Evolutionary conservation across 352 stramenopile species (phyloP).

Genomic region (Phytophthora europaea): DNA sequence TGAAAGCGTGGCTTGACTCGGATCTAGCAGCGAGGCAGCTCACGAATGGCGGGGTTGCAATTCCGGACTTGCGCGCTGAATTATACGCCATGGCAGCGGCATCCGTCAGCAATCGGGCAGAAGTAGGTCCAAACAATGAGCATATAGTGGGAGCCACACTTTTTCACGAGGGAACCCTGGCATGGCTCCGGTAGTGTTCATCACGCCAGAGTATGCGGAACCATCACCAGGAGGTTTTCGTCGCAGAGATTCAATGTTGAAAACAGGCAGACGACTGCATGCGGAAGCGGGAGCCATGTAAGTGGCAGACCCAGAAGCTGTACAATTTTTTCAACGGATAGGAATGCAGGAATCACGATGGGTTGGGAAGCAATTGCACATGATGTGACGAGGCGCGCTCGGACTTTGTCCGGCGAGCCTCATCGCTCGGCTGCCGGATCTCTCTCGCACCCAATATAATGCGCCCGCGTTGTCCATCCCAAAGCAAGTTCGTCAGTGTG

Average conservation of each 20-base stretch:
- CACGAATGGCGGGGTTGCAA: not conserved
- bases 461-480: no score
- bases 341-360: not conserved
- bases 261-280: not conserved
- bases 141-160: not conserved
- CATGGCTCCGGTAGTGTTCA: not conserved
- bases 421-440: no score
- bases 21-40: not conserved
- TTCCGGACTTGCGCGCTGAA: conserved; percentile 1
- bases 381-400: no score
- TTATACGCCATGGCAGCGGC: conserved; percentile 2
- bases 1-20: conserved; percentile 2
- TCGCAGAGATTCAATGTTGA: not conserved
- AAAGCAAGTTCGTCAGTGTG: no score
- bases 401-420: no score
- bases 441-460: no score
- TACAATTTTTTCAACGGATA: not conserved
- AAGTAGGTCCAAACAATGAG: not conserved
- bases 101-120: not conserved
- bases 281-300: not conserved
- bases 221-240: not conserved
- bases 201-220: not conserved
- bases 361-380: no score
- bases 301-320: not conserved
- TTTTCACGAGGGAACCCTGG: not conserved